Evolutionary conservation across 2,329 filamentous ascomycete species (phyloP).

Genomic region (Pyrenophora teres): DNA sequence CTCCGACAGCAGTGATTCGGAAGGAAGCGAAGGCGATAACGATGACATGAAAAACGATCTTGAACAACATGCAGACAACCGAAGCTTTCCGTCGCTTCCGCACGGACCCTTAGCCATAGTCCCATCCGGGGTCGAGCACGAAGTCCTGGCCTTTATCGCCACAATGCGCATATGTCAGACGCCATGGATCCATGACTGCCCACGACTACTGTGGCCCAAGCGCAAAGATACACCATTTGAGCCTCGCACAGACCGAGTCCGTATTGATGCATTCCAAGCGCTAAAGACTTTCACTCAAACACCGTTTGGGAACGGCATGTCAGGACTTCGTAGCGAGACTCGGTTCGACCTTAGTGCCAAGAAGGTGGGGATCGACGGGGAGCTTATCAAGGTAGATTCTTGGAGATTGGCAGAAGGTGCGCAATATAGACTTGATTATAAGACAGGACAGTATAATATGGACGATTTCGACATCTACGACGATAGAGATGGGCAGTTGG

Average conservation of each 20-base stretch:
- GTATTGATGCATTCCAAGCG: background rate
- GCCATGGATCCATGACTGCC: background rate
- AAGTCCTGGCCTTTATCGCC: background rate
- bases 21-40: background rate
- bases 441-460: background rate
- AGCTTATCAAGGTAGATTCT: background rate
- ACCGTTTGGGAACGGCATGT: background rate
- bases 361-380: background rate
- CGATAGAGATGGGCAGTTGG: background rate
- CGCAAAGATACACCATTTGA: background rate
- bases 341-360: background rate
- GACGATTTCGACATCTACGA: background rate
- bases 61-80: background rate
- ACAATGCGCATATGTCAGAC: background rate
- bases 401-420: background rate
- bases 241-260: background rate
- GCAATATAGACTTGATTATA: background rate
- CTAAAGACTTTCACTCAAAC: background rate
- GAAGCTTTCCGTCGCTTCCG: too few species aligned
- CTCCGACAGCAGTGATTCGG: too few species aligned
- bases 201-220: background rate
- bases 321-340: background rate
- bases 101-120: background rate
- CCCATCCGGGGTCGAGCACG: background rate
- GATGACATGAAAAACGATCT: background rate